Percentiles rank a stretch among this genome's conserved stretches.
phyloP scores from a whole-genome alignment of 1,284 basidiomycete genomes.

The Ganoderma leucocontextum region DNA sequence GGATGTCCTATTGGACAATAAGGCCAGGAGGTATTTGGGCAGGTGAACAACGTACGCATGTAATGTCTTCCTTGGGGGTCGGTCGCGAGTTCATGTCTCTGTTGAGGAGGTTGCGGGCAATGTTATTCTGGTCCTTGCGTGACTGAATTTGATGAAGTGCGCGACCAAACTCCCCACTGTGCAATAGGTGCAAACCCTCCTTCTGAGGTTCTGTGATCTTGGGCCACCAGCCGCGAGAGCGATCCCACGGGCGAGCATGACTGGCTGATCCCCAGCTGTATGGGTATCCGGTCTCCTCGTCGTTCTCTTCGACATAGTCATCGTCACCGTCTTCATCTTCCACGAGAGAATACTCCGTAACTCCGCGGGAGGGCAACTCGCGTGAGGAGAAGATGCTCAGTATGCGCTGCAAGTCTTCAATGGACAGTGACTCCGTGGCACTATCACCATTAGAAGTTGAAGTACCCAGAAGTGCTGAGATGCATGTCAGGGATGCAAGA shows the following conservation, averaged over 20 bases:
- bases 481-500: background rate
- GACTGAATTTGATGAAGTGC: conserved; percentile 58
- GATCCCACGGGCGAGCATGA: conserved; percentile 40
- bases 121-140: conserved; percentile 46
- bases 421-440: conserved; percentile 18
- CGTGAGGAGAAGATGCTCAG: conserved; percentile 18
- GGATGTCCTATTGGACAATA: conserved; percentile 58
- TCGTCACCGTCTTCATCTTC: conserved; percentile 26
- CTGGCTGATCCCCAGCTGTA: conserved; percentile 35
- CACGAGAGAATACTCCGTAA: background rate
- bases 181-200: conserved; percentile 75
- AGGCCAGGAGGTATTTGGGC: background rate
- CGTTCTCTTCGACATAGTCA: conserved; percentile 34
- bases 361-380: background rate
- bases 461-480: conserved; percentile 23
- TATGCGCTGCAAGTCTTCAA: conserved; percentile 26
- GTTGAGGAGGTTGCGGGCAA: conserved; percentile 57
- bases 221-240: conserved; percentile 28
- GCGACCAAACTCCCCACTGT: conserved; percentile 88
- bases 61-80: conserved; percentile 59
- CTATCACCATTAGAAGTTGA: conserved; percentile 22
- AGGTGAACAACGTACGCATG: conserved; percentile 50
- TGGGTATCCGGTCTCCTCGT: conserved; percentile 50
- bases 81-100: conserved; percentile 49
- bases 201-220: conserved; percentile 72